phyloP scores from a whole-genome alignment of 1,284 basidiomycete species.

The Ceratobasidium sp. region DNA sequence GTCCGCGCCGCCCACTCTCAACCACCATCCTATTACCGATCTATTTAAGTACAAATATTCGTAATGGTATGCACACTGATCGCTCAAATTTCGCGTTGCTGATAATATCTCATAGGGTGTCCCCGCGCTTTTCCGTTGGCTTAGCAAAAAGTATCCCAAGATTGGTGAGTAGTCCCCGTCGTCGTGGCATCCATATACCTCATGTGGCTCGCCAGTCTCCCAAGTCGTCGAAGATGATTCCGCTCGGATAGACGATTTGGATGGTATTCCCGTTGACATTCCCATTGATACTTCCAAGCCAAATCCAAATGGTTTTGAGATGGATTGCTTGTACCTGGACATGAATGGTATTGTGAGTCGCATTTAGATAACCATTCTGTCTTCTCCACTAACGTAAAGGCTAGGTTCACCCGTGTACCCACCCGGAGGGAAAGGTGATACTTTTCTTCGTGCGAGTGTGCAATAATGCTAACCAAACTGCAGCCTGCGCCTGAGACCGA shows the following conservation, averaged over 20 bases:
- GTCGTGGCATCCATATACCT: slow-evolving; percentile 5
- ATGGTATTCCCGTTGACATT: slow-evolving; percentile 74
- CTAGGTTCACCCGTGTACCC: slow-evolving; percentile 97
- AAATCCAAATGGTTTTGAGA: slow-evolving; percentile 97
- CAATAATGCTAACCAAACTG: slow-evolving; percentile 37
- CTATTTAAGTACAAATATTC: background rate
- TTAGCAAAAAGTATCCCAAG: slow-evolving; percentile 97
- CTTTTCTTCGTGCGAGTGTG: background rate
- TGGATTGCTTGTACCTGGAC: slow-evolving; percentile 95
- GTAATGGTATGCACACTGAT: slow-evolving; percentile 35
- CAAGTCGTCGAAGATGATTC: slow-evolving; percentile 88
- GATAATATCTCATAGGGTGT: slow-evolving; percentile 74
- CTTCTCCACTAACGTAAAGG: slow-evolving; percentile 52
- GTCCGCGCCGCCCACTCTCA: slow-evolving; percentile 7
- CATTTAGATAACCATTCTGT: slow-evolving; percentile 46
- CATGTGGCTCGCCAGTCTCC: slow-evolving; percentile 61
- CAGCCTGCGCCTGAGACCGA: slow-evolving; percentile 96
- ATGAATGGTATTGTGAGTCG: slow-evolving; percentile 86
- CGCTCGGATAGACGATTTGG: slow-evolving; percentile 70
- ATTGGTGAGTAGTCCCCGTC: slow-evolving; percentile 65
- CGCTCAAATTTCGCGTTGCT: background rate
- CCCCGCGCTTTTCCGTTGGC: slow-evolving; percentile 92
- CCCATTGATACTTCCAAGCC: slow-evolving; percentile 84
- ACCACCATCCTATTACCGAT: slow-evolving; percentile 15
- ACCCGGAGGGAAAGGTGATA: slow-evolving; percentile 91